Conservation (phyloP, 495 filamentous ascomycete species). For the Antarctomyces pellizariae region DNA sequence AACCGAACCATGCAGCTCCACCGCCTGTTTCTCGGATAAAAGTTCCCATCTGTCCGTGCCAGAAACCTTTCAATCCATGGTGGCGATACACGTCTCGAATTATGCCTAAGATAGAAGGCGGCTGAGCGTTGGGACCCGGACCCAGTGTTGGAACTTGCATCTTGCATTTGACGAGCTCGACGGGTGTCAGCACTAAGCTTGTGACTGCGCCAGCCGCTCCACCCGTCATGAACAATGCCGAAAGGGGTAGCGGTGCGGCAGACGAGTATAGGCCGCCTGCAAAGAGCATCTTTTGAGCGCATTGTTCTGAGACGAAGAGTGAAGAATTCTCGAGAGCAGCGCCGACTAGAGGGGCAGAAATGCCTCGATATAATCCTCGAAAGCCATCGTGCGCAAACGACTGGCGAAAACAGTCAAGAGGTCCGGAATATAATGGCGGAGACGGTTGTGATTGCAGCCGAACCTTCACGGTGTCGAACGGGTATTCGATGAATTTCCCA, state of each 20-base stretch:
- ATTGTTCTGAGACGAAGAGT: constrained; percentile 75
- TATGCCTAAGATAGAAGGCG: constrained; percentile 23
- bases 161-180: constrained; percentile 96
- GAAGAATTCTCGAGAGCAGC: constrained; percentile 86
- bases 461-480: constrained; percentile 95
- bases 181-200: constrained; percentile 72
- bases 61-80: constrained; percentile 69
- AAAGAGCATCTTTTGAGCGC: constrained; percentile 33
- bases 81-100: constrained; percentile 57
- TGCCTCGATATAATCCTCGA: constrained; percentile 70
- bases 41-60: constrained; percentile 85
- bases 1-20: constrained; percentile 85
- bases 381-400: constrained; percentile 52
- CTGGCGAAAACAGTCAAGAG: constrained; percentile 82
- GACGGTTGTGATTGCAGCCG: constrained; percentile 63
- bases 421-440: constrained; percentile 65
- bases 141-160: constrained; percentile 50
- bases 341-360: constrained; percentile 73
- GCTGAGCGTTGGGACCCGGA: constrained; percentile 10
- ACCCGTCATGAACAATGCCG: constrained; percentile 50
- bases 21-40: constrained; percentile 87
- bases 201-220: constrained; percentile 78
- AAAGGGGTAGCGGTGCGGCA: constrained; percentile 35
- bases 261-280: constrained; percentile 26
- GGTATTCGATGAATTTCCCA: constrained; percentile 92